Percentiles rank a stretch among this genome's conserved stretches.
Evolutionary conservation across 1,139 yeast genomes (phyloP).

Genomic region (Lizanozyma gosingica): DNA sequence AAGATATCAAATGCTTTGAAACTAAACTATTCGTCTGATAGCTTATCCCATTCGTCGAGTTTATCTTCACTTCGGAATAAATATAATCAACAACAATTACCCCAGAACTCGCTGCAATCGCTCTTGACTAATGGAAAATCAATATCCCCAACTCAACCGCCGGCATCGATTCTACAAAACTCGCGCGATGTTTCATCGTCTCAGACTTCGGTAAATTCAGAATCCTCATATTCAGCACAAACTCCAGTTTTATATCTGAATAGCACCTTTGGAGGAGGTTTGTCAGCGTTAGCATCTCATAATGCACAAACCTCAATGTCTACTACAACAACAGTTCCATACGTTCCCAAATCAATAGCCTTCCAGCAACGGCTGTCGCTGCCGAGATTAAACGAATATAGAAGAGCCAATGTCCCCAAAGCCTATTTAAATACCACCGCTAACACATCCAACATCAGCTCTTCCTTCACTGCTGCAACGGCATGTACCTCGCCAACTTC

Average conservation of each 20-base stretch:
- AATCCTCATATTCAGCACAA: neutral
- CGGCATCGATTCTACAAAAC: neutral
- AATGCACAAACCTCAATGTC: neutral
- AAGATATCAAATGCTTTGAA: conserved; percentile 39
- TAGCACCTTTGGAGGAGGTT: neutral
- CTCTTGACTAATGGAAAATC: neutral
- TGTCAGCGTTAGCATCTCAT: neutral
- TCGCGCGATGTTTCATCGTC: neutral
- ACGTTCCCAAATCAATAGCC: neutral
- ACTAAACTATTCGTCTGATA: neutral
- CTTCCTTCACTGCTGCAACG: too few species aligned
- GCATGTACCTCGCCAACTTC: neutral
- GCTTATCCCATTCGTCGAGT: neutral
- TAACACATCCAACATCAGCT: too few species aligned
- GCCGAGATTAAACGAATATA: neutral
- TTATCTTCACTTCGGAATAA: neutral
- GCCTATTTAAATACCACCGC: too few species aligned
- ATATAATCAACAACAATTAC: neutral
- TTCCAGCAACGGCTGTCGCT: neutral
- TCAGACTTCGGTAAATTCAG: neutral
- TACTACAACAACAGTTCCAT: neutral
- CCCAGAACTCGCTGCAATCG: neutral
- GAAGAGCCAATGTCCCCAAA: neutral
- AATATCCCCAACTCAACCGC: neutral
- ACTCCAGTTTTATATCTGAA: neutral